Evolutionary conservation across 176 grass and related monocot genomes (phyloP), one percentile per base, ranked within the genome.

Genomic region (Juncus effusus): DNA sequence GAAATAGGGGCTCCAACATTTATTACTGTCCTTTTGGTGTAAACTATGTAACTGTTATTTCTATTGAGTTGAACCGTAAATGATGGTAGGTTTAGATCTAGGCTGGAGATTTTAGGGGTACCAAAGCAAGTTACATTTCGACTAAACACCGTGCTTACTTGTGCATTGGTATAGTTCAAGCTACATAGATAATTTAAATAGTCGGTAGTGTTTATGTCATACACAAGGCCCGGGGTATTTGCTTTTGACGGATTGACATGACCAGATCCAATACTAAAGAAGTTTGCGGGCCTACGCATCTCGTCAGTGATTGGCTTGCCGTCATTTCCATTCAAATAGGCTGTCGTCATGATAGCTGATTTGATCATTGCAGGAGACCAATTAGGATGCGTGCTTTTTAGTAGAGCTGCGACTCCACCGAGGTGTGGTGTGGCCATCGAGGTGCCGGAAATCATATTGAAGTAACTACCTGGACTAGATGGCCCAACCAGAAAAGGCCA

Each of bases 291-390:
- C 4, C 1, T 1, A 38, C 4, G 51, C 42, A 64, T 77, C 65
- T 86, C 83, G 36, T 80, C 8, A 5, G 60, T 11, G 28, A 90
- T 72, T 1, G 40, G 73, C 2, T 39, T 72, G 6, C 80, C 62
- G 2, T 61, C 39, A 49, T 41, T 63, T 74, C 80, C 83, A 16
- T 3, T 39, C 56, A 36, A 4, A 36, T 91, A 66, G 5, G 83
- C 79, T 0, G 87, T 86, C 5, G 83, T 91, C 87, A 91, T 86
- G 62, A 86, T 91, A 5, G 80, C 87, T 1, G 73, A 76, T 54
- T 76, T 76, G 59, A 76, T 64, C 58, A 63, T 63, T 37, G 73
- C 73, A 10, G 87, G 80, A 0, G 87, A 86, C 87, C 80, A 91
- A 14, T 71, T 15, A 3, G 80, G 68, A 53, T 81, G 74, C n/a